These are phyloP conservation scores for Polyporus arcularius DNA, from an alignment of 768 basidiomycete genomes.

Conservation along the genomic window DNA sequence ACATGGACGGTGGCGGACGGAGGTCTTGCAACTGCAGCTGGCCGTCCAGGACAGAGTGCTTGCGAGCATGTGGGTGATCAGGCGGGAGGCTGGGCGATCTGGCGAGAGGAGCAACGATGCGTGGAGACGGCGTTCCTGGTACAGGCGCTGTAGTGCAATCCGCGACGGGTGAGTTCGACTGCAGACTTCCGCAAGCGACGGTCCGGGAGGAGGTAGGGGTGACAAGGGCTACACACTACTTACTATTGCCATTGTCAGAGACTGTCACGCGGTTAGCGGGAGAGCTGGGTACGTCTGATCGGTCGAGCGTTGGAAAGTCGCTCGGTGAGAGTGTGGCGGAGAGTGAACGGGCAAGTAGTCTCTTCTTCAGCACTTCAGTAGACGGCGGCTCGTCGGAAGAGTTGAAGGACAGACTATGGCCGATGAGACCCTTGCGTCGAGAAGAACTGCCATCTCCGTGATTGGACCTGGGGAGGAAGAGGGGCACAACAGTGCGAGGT, in stretches of 20 bases:
- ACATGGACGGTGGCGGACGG: conserved; percentile 14
- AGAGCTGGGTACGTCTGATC: not conserved
- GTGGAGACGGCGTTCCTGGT: conserved; percentile 17
- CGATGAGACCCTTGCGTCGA: conserved; percentile 57
- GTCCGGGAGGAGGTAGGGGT: not conserved
- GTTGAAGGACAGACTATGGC: conserved; percentile 35
- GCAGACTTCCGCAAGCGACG: too few relatives aligned
- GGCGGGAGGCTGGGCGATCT: conserved; percentile 46
- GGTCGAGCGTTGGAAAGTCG: conserved; percentile 34
- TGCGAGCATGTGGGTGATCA: conserved; percentile 77
- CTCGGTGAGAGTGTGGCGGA: conserved; percentile 62
- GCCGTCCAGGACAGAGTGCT: conserved; percentile 65
- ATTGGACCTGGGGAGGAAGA: conserved; percentile 28
- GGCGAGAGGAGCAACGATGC: conserved; percentile 43
- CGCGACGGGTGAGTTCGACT: too few relatives aligned
- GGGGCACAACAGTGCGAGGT: conserved; percentile 40
- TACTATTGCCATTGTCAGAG: not conserved
- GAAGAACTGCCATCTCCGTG: conserved; percentile 8
- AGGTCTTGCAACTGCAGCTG: conserved; percentile 36
- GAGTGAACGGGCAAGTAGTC: conserved; percentile 55
- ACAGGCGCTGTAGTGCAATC: not conserved
- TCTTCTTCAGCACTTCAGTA: conserved; percentile 23
- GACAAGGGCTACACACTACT: not conserved
- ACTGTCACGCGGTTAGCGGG: conserved; percentile 2
- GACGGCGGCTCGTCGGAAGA: conserved; percentile 28